phyloP scores from a whole-genome alignment of 345 rosid species.

The Syzygium aromaticum region DNA sequence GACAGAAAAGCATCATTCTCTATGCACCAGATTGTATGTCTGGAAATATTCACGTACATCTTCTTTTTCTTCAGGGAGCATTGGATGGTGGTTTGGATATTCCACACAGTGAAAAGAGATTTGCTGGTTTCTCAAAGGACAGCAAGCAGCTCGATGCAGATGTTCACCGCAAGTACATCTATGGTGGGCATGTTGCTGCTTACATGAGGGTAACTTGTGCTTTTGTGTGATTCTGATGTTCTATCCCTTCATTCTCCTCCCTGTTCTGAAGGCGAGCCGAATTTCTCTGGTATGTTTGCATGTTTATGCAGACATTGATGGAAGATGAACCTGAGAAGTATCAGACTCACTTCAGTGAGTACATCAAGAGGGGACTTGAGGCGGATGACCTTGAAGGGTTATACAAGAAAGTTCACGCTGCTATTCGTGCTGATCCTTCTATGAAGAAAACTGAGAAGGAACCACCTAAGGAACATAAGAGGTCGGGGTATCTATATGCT shows the following conservation, averaged over 20 bases:
- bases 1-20: not conserved
- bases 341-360: conserved; percentile 53
- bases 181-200: conserved; percentile 71
- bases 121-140: conserved; percentile 73
- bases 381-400: conserved; percentile 43
- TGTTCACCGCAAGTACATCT: conserved; percentile 70
- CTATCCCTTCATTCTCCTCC: not conserved
- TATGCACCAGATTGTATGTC: not conserved
- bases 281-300: not conserved
- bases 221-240: not conserved
- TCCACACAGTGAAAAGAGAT: conserved; percentile 86
- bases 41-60: not conserved
- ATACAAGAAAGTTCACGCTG: conserved; percentile 68
- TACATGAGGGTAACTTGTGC: conserved; percentile 52
- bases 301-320: conserved; percentile 25
- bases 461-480: conserved; percentile 55
- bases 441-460: conserved; percentile 38
- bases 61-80: conserved; percentile 47
- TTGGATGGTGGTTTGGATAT: conserved; percentile 88
- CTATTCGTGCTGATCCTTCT: conserved; percentile 64
- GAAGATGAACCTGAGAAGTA: conserved; percentile 72
- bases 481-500: conserved; percentile 12
- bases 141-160: conserved; percentile 74
- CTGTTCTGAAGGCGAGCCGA: too few relatives aligned
- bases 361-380: conserved; percentile 46